Conservation (phyloP, 2,329 filamentous ascomycete species). For the Knufia petricola region DNA sequence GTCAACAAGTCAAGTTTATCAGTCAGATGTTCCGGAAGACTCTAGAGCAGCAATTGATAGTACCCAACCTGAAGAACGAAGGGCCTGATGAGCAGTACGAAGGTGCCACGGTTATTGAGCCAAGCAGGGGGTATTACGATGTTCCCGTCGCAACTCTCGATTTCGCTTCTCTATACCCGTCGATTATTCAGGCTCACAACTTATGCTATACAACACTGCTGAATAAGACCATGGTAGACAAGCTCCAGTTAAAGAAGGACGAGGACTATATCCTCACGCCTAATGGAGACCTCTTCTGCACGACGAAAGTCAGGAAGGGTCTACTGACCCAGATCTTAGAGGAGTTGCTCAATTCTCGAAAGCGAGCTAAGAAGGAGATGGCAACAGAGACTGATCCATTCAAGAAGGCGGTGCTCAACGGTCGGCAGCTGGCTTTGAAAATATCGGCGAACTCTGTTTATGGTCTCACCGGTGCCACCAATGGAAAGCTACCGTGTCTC, state of each 20-base stretch:
- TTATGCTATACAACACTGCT: conserved; percentile 93
- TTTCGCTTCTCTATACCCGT: conserved; percentile 97
- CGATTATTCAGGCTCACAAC: conserved; percentile 98
- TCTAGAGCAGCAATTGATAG: conserved; percentile 82
- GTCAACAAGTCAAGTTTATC: conserved; percentile 95
- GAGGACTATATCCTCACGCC: conserved; percentile 96
- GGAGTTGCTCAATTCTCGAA: conserved; percentile 82
- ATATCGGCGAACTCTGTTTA: conserved; percentile 97
- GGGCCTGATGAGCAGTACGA: conserved; percentile 81
- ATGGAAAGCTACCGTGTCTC: conserved; percentile 89
- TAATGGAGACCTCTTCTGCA: conserved; percentile 88
- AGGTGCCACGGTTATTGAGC: conserved; percentile 96
- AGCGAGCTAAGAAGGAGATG: conserved; percentile 85
- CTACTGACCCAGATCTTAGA: conserved; percentile 91
- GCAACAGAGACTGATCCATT: conserved; percentile 86
- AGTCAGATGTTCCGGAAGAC: conserved; percentile 96
- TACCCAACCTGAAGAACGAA: conserved; percentile 71
- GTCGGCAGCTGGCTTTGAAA: conserved; percentile 91
- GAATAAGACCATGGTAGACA: conserved; percentile 67
- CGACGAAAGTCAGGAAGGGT: conserved; percentile 78
- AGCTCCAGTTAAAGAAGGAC: conserved; percentile 67
- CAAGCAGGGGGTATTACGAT: conserved; percentile 84
- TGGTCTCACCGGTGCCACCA: conserved; percentile 89
- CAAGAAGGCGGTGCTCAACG: conserved; percentile 95
- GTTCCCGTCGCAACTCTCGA: conserved; percentile 93